Evolutionary conservation across 305 asterid species (phyloP).

Genomic region (Rubia peregrina): DNA sequence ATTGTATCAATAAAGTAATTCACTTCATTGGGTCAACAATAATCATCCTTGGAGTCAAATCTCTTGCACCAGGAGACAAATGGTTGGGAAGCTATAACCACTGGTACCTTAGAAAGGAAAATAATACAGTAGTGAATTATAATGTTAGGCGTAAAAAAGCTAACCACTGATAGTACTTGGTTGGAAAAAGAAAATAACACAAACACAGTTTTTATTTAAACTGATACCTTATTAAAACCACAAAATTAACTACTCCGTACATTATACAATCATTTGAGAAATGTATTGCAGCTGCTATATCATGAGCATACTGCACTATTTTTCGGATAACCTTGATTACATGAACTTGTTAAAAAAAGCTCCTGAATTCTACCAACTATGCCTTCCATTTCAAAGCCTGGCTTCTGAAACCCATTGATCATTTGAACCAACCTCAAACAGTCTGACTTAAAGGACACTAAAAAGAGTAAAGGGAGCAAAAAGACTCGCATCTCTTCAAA

Average conservation of each 20-base stretch:
- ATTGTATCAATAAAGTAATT: constrained; percentile 25
- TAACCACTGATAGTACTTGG: not conserved
- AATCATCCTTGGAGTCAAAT: constrained; percentile 72
- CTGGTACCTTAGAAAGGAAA: constrained; percentile 66
- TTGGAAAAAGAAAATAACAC: not conserved
- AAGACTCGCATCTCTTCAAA: constrained; percentile 90
- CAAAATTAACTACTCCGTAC: too few relatives aligned
- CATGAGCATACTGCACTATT: too few relatives aligned
- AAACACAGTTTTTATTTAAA: not conserved
- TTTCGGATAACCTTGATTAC: too few relatives aligned
- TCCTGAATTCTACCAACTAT: too few relatives aligned
- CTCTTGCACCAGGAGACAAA: constrained; percentile 72
- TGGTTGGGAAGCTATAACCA: constrained; percentile 82
- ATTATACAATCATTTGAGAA: too few relatives aligned
- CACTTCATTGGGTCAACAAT: constrained; percentile 86
- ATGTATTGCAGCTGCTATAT: too few relatives aligned
- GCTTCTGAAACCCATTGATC: too few relatives aligned
- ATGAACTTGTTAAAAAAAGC: too few relatives aligned
- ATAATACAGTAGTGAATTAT: constrained; percentile 42
- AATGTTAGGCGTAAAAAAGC: constrained; percentile 7
- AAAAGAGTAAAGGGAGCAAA: constrained; percentile 9
- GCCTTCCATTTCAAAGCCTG: too few relatives aligned
- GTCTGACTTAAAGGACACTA: not conserved
- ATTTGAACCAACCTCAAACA: too few relatives aligned
- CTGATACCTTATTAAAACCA: too few relatives aligned